Base-by-base conservation (phyloP, 108 stramenopile species). In the Skeletonema costatum region DNA sequence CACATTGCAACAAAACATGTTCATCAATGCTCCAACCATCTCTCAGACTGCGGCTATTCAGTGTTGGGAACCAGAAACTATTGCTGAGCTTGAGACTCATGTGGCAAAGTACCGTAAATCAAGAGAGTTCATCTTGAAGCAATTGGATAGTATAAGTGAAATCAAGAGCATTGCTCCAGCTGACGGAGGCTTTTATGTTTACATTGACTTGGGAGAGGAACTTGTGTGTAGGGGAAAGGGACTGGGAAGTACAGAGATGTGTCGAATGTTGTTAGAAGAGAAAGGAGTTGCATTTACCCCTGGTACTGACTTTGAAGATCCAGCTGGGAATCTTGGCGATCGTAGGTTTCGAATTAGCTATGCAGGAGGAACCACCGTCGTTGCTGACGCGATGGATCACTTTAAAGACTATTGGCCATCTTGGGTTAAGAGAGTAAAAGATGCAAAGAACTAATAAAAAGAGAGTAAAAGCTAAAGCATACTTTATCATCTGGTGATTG, bases 151-250 rank as follows among this genome's bases (percentile, higher is more conserved):
- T 1, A 63, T 92, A 17, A 62, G 66, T 41, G 88, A 86, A 70
- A 68, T 86, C 10, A 77, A 51, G 36, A 89, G 89, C 64, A 76
- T 96, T 42, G 93, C 97, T 35, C 93, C 94, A 2, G 90, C 94
- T 3, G 94, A 94, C 73, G 97, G 97, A 13, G 97, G 94, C 13
- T 97, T 97, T 84, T 97, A 96, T 67, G 83, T 97, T 39, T 97
- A 97, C 64, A 66, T 92, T 19, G 97, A 97, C 78, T 71, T 97
- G 33, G 88, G 88, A 7, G 87, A 92, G 13, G 78, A 89, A 32
- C 87, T 88, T 59, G 82, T 84, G 2, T 51, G 33, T 58, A 77
- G 48, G 42, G 81, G 81, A 9, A 74, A 67, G 3, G 88, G 85
- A 12, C 79, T 89, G 29, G 90, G 91, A 9, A 82, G 82, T 14